Conservation (phyloP, 495 filamentous ascomycete species). For the Hyaloscypha hepaticicola region DNA sequence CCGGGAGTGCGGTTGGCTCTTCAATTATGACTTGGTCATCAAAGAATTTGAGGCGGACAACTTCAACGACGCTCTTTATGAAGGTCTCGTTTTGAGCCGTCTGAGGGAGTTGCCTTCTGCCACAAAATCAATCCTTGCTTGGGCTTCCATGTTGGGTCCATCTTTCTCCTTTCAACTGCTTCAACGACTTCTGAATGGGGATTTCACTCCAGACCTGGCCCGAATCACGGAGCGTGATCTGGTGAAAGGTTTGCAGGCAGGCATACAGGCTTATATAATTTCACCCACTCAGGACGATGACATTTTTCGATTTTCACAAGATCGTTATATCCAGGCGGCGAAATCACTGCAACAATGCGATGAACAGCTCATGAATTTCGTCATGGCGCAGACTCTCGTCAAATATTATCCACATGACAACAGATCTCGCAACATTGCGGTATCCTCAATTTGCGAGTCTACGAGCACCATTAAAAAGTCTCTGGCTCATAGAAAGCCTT, state of each 20-base stretch:
- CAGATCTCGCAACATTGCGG: constrained; percentile 59
- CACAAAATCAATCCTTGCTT: constrained; percentile 71
- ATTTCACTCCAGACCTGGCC: constrained; percentile 53
- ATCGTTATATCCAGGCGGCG: constrained; percentile 76
- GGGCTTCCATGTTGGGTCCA: constrained; percentile 76
- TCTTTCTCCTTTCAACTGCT: constrained; percentile 77
- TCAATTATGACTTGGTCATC: constrained; percentile 76
- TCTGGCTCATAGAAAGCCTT: constrained; percentile 56
- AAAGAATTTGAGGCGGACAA: constrained; percentile 76
- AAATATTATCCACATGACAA: constrained; percentile 60
- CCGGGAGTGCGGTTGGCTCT: constrained; percentile 72
- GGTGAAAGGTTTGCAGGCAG: constrained; percentile 70
- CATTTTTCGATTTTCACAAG: constrained; percentile 71
- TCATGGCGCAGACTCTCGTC: constrained; percentile 75
- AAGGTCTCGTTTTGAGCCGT: constrained; percentile 72
- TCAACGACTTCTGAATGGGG: constrained; percentile 67
- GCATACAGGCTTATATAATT: constrained; percentile 73
- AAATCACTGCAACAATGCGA: constrained; percentile 64
- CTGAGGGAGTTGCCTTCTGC: constrained; percentile 71
- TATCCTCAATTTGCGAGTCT: constrained; percentile 74
- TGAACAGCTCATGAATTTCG: constrained; percentile 77
- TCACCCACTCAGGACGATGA: constrained; percentile 76
- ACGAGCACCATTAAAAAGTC: constrained; percentile 66
- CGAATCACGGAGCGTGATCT: constrained; percentile 45
- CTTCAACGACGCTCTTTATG: constrained; percentile 66